A percentile compares a stretch with the other conserved stretches of the same genome.
These are phyloP conservation scores for Pontederia crassipes DNA, from an alignment of 176 grass and related monocot genomes.

Conservation along the genomic window DNA sequence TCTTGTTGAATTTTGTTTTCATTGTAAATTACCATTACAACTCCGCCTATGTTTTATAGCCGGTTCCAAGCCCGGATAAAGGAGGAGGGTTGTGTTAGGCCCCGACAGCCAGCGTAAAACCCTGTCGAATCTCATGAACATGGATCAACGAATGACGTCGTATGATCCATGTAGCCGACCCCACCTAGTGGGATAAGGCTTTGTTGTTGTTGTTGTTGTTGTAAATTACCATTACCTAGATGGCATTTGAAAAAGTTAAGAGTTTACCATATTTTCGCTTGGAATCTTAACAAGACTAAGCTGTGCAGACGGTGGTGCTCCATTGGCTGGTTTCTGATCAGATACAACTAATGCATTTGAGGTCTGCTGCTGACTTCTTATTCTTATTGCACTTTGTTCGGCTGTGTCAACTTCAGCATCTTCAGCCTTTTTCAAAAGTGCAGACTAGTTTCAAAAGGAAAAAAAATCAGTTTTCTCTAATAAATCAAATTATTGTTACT, in stretches of 20 bases:
- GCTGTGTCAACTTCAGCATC: slow-evolving; percentile 95
- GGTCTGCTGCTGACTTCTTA: slow-evolving; percentile 84
- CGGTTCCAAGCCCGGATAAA: too few species aligned
- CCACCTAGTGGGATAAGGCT: too few species aligned
- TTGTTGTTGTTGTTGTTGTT: slow-evolving; percentile 8
- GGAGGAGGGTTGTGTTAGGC: too few species aligned
- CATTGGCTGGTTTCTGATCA: slow-evolving; percentile 65
- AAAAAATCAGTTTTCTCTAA: neutral
- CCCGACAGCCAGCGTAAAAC: too few species aligned
- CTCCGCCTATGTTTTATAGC: too few species aligned
- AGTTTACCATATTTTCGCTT: slow-evolving; percentile 57
- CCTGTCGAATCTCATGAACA: too few species aligned
- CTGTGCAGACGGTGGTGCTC: slow-evolving; percentile 46
- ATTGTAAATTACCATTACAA: slow-evolving; percentile 34
- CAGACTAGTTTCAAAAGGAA: slow-evolving; percentile 62
- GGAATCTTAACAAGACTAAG: slow-evolving; percentile 88
- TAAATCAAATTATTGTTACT: too few species aligned
- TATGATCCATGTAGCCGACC: too few species aligned
- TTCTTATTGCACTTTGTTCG: slow-evolving; percentile 98
- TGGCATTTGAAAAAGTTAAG: slow-evolving; percentile 14
- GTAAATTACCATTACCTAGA: neutral
- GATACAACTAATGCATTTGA: slow-evolving; percentile 83
- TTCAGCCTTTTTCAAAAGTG: slow-evolving; percentile 92
- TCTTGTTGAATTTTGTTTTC: neutral
- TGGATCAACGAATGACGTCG: too few species aligned